A percentile compares a stretch with the other conserved stretches of the same genome.
Evolutionary conservation across 2,329 filamentous ascomycete genomes (phyloP).

Genomic region (Rutstroemia sp.): DNA sequence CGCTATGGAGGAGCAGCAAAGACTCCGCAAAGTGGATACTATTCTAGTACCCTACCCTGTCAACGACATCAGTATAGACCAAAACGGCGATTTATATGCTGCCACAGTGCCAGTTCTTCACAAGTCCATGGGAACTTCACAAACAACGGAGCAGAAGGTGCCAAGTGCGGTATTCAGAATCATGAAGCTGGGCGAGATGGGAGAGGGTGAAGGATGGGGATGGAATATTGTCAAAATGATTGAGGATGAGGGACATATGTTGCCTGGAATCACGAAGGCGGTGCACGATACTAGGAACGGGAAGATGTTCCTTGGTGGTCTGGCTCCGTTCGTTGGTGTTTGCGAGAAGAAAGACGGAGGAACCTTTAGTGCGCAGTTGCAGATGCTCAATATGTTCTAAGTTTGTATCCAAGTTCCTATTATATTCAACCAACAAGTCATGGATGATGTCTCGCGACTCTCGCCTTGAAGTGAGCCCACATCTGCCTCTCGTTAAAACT

Average conservation of each 20-base stretch:
- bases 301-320: conserved; percentile 28
- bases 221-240: conserved; percentile 26
- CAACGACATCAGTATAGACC: conserved; percentile 32
- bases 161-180: conserved; percentile 24
- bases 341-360: conserved; percentile 2
- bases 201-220: conserved; percentile 15
- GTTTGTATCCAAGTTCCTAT: too few relatives aligned
- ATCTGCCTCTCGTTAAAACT: too few relatives aligned
- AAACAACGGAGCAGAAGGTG: conserved; percentile 17
- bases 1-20: conserved; percentile 10
- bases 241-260: conserved; percentile 30
- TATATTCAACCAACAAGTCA: too few relatives aligned
- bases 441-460: too few relatives aligned
- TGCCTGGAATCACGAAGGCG: conserved; percentile 23
- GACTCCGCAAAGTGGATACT: conserved; percentile 19
- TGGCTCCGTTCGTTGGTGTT: background rate
- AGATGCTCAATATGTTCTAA: background rate
- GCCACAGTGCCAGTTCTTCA: conserved; percentile 29
- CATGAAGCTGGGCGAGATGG: conserved; percentile 12
- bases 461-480: too few relatives aligned
- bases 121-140: conserved; percentile 17
- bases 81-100: conserved; percentile 30
- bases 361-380: background rate
- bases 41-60: conserved; percentile 28
- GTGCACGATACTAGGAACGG: conserved; percentile 29